phyloP scores from a whole-genome alignment of 371 early-diverging fungal species.

The Mortierella sp. region DNA sequence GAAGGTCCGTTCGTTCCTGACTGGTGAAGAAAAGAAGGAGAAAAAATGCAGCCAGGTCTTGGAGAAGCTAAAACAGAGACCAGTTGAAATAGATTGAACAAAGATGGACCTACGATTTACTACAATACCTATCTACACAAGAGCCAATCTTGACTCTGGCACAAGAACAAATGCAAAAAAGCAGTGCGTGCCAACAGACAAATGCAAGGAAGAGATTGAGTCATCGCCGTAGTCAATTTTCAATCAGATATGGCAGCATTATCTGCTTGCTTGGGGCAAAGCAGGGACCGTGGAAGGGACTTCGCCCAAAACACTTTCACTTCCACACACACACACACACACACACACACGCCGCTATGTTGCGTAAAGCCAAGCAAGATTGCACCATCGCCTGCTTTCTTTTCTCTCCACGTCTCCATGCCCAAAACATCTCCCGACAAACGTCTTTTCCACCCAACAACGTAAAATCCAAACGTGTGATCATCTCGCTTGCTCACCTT shows the following conservation, averaged over 20 bases:
- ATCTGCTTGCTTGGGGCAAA: background rate
- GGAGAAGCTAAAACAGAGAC: background rate
- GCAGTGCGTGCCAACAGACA: background rate
- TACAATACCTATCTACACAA: background rate
- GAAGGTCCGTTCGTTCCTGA: background rate
- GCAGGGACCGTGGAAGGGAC: background rate
- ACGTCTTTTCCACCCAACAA: background rate
- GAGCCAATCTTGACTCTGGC: background rate
- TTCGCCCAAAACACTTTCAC: background rate
- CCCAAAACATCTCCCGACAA: background rate
- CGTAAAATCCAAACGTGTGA: background rate
- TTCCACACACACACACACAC: background rate
- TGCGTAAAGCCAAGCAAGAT: too few species aligned
- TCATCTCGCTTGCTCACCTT: background rate
- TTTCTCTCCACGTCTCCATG: background rate
- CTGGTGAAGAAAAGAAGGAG: background rate
- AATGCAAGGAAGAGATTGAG: background rate
- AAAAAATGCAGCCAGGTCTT: background rate
- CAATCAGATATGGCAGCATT: background rate
- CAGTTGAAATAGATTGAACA: background rate
- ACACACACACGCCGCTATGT: too few species aligned
- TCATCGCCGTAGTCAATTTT: too few species aligned
- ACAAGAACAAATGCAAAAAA: too few species aligned
- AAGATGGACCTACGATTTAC: background rate
- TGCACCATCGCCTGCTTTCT: background rate